phyloP scores from a whole-genome alignment of 768 basidiomycete genomes.

The Hygrocybe punicea region DNA sequence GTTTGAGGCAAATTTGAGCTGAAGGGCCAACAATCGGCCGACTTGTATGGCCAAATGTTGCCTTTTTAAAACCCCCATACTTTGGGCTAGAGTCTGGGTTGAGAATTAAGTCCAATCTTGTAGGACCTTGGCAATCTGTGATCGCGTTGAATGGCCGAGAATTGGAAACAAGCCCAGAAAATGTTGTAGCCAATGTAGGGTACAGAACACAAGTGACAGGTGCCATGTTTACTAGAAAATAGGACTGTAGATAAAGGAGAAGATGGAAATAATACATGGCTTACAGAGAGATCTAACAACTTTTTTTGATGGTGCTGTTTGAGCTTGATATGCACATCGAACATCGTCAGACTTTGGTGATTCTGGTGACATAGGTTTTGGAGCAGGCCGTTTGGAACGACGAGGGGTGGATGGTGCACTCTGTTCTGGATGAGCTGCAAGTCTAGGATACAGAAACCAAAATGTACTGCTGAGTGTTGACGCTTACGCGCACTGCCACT shows the following conservation, averaged over 20 bases:
- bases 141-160: not conserved
- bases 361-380: no score
- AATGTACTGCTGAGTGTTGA: no score
- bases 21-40: not conserved
- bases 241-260: not conserved
- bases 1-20: slow-evolving; percentile 12
- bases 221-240: not conserved
- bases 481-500: no score
- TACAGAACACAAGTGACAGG: not conserved
- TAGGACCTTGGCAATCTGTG: not conserved
- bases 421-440: no score
- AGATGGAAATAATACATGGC: not conserved
- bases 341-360: no score
- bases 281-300: not conserved
- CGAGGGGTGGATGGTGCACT: no score
- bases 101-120: not conserved
- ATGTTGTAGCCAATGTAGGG: not conserved
- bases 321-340: not conserved
- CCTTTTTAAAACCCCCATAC: slow-evolving; percentile 5
- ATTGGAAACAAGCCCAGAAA: not conserved
- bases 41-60: slow-evolving; percentile 5
- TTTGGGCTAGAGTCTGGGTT: not conserved
- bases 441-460: no score
- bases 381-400: no score
- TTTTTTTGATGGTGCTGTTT: not conserved